Conservation (phyloP, 192 early-diverging fungal genomes). For the Pilobolus umbonatus region DNA sequence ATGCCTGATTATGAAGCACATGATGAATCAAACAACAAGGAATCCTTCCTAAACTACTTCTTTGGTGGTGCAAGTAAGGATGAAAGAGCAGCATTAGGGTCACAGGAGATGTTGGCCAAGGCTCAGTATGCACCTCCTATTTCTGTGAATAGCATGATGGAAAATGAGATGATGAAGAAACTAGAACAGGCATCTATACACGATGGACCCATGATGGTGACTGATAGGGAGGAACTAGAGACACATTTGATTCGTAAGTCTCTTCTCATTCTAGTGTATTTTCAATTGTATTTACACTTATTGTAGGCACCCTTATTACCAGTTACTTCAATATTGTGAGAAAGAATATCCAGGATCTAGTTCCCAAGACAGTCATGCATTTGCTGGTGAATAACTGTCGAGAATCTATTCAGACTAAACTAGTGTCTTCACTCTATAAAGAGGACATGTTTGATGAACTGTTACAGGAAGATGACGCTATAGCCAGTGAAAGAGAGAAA, state of each 20-base stretch:
- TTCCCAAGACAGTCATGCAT: constrained; percentile 80
- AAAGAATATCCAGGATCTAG: constrained; percentile 68
- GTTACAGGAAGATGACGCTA: constrained; percentile 62
- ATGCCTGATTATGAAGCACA: not conserved
- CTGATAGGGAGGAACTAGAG: constrained; percentile 68
- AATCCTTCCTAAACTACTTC: constrained; percentile 43
- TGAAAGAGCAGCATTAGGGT: constrained; percentile 32
- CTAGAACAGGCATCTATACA: constrained; percentile 36
- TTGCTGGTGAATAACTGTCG: constrained; percentile 66
- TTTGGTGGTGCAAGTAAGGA: constrained; percentile 40
- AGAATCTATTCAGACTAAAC: constrained; percentile 65
- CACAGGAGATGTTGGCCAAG: constrained; percentile 21
- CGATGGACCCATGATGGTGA: constrained; percentile 15
- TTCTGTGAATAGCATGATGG: constrained; percentile 36
- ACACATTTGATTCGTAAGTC: constrained; percentile 71
- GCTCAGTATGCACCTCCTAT: constrained; percentile 24
- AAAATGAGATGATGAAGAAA: constrained; percentile 31
- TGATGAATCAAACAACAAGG: constrained; percentile 21
- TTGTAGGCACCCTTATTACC: constrained; percentile 54
- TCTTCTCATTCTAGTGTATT: no score
- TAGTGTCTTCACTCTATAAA: constrained; percentile 66
- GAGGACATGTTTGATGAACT: constrained; percentile 62
- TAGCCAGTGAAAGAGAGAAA: constrained; percentile 65
- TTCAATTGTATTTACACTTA: no score
- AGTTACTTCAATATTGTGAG: constrained; percentile 74